These are phyloP conservation scores for Pittosporum tobira DNA, from an alignment of 129 eudicot species.

Conservation along the genomic window DNA sequence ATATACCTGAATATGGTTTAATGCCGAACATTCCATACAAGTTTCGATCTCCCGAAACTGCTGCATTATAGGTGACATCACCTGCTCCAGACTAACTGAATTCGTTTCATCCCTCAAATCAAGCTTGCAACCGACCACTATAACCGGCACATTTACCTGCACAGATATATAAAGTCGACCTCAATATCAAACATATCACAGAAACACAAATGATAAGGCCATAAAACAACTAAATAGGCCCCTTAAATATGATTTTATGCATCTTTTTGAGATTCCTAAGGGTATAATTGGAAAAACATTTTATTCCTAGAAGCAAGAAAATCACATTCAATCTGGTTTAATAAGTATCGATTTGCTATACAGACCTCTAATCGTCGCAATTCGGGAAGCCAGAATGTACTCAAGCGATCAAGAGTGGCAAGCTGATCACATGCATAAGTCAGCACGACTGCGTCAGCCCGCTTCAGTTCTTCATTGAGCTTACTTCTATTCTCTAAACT, in stretches of 20 bases:
- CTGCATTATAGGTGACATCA: slow-evolving; percentile 92
- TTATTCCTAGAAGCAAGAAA: background rate
- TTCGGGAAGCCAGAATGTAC: slow-evolving; percentile 92
- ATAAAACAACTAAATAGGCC: background rate
- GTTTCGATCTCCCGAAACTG: slow-evolving; percentile 94
- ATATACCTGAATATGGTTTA: slow-evolving; percentile 13
- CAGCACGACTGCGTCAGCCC: slow-evolving; percentile 85
- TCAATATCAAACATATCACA: background rate
- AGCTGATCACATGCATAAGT: slow-evolving; percentile 88
- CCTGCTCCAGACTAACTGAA: slow-evolving; percentile 63
- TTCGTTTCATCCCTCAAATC: slow-evolving; percentile 85
- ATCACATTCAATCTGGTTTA: background rate
- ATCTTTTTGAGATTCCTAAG: background rate
- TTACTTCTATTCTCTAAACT: slow-evolving; percentile 62
- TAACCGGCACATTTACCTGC: slow-evolving; percentile 89
- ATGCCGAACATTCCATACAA: slow-evolving; percentile 88
- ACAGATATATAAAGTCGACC: slow-evolving; percentile 9
- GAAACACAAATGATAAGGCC: background rate
- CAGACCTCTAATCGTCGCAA: slow-evolving; percentile 81
- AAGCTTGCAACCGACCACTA: slow-evolving; percentile 93
- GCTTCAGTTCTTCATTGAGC: slow-evolving; percentile 71
- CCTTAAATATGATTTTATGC: background rate
- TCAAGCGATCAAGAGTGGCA: slow-evolving; percentile 69
- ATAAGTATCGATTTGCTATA: background rate
- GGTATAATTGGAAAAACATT: background rate